phyloP scores from a whole-genome alignment of 2,329 filamentous ascomycete species.

The Orbilia oligospora region DNA sequence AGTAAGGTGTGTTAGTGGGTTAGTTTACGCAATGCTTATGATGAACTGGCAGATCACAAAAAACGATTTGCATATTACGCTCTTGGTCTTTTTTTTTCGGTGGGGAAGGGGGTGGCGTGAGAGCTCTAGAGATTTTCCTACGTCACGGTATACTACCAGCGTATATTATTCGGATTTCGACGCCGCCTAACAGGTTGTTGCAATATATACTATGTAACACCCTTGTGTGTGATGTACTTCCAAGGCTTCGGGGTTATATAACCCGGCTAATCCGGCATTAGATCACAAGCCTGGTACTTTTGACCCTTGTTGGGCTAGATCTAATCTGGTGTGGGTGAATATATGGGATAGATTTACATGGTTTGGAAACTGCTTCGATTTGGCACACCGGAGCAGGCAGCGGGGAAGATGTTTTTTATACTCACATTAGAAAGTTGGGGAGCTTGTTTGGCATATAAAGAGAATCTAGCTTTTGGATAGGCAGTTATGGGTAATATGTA shows the following conservation, averaged over 20 bases:
- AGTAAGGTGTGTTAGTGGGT: constrained; percentile 19
- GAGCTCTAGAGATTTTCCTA: constrained; percentile 18
- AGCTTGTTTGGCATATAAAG: not conserved
- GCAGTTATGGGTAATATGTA: no score
- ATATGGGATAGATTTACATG: not conserved
- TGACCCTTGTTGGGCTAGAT: constrained; percentile 13
- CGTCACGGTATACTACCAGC: constrained; percentile 4
- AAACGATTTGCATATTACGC: constrained; percentile 1
- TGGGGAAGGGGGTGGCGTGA: constrained; percentile 34
- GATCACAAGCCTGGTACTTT: constrained; percentile 30
- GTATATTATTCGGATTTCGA: not conserved
- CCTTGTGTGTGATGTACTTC: constrained; percentile 19
- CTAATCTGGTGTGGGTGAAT: not conserved
- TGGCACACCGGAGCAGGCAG: not conserved
- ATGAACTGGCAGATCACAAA: constrained; percentile 16
- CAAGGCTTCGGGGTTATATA: constrained; percentile 43
- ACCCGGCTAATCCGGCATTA: constrained; percentile 45
- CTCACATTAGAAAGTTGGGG: not conserved
- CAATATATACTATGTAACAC: constrained; percentile 25
- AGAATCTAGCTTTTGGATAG: no score
- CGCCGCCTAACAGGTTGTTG: constrained; percentile 17
- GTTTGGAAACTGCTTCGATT: constrained; percentile 17
- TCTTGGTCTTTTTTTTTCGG: constrained; percentile 10
- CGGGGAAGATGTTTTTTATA: not conserved
- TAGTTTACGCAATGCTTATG: constrained; percentile 40